These are phyloP conservation scores for Fusarium agapanthi DNA, from an alignment of 2,329 filamentous ascomycete genomes.

Conservation along the genomic window DNA sequence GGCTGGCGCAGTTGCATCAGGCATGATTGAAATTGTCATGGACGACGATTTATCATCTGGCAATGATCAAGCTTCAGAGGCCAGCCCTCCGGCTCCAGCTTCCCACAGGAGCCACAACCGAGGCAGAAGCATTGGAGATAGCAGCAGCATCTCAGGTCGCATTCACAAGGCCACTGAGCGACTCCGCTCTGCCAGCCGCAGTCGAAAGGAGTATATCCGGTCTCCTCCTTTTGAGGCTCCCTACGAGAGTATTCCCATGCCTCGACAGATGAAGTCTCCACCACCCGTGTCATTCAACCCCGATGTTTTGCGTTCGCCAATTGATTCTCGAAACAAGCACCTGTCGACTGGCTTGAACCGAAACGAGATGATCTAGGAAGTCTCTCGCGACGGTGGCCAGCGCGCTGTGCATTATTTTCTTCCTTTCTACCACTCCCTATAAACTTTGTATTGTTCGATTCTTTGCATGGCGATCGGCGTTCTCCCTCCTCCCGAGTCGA, in stretches of 20 bases:
- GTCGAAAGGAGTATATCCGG: slow-evolving; percentile 53
- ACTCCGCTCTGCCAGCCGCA: slow-evolving; percentile 67
- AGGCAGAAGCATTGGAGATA: slow-evolving; percentile 64
- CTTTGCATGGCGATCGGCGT: slow-evolving; percentile 55
- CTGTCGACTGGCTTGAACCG: slow-evolving; percentile 61
- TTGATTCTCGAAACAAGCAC: slow-evolving; percentile 48
- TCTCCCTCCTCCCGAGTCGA: slow-evolving; percentile 34
- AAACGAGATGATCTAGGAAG: slow-evolving; percentile 63
- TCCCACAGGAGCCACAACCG: slow-evolving; percentile 62
- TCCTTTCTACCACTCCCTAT: slow-evolving; percentile 33
- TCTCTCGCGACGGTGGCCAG: slow-evolving; percentile 7
- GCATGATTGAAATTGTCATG: slow-evolving; percentile 73
- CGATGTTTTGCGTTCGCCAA: slow-evolving; percentile 47
- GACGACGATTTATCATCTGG: slow-evolving; percentile 61
- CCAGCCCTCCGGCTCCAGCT: slow-evolving; percentile 43
- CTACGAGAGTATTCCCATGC: slow-evolving; percentile 53
- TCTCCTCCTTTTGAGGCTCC: slow-evolving; percentile 46
- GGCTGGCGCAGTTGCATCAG: slow-evolving; percentile 59
- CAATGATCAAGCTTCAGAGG: slow-evolving; percentile 29
- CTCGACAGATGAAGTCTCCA: slow-evolving; percentile 45
- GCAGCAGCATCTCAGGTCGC: slow-evolving; percentile 60
- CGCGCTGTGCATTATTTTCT: slow-evolving; percentile 14
- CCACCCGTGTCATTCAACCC: slow-evolving; percentile 52
- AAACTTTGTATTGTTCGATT: slow-evolving; percentile 34
- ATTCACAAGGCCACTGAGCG: slow-evolving; percentile 67